Base-by-base conservation (phyloP, 1,284 basidiomycete species). In the Melampsora americana region DNA sequence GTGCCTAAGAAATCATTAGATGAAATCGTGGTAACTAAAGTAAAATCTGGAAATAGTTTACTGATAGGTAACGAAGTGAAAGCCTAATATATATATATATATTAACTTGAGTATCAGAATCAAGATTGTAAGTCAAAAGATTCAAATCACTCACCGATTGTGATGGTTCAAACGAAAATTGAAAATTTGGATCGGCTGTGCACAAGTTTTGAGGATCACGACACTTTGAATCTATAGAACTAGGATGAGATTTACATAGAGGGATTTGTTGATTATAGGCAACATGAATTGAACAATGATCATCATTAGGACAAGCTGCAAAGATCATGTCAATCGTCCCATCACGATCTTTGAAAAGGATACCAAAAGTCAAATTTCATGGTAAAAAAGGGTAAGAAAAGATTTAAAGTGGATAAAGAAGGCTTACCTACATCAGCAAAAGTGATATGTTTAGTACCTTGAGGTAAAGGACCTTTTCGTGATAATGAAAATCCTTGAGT, bases 321-420 rank as follows among this genome's bases (percentile, higher is more conserved):
- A 98, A 95, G 66, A 99, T 86, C 86, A 99, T 89, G 82, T 99
- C 95, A 62, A 98, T 91, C 0, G 95, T 95, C 0, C 95, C 95
- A 80, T 99, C 96, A 16, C 96, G 89, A 82, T 96, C 93, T 94
- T 78, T 5, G 32, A 18, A 23, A 56, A 56, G n/a, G 18, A 4
- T 32, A 26, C 2, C 1, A 5, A 28, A 64, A 32, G 16, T 4
- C 9, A 35, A 32, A 30, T 26, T 2, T 2, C 5, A 2, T n/a
- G n/a, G n/a, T n/a, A n/a, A n/a, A n/a, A n/a, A n/a, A n/a, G n/a
- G n/a, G n/a, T n/a, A n/a, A n/a, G n/a, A n/a, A n/a, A n/a, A n/a
- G 56, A 50, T 66, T 46, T n/a, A 4, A 7, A 46, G n/a, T 7
- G n/a, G 32, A 46, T 1, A n/a, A 44, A 18, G 42, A 16, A 50